A percentile compares a stretch with the other conserved stretches of the same genome.
phyloP scores from a whole-genome alignment of 1,284 basidiomycete genomes.

The Apiotrichum montevideense region DNA sequence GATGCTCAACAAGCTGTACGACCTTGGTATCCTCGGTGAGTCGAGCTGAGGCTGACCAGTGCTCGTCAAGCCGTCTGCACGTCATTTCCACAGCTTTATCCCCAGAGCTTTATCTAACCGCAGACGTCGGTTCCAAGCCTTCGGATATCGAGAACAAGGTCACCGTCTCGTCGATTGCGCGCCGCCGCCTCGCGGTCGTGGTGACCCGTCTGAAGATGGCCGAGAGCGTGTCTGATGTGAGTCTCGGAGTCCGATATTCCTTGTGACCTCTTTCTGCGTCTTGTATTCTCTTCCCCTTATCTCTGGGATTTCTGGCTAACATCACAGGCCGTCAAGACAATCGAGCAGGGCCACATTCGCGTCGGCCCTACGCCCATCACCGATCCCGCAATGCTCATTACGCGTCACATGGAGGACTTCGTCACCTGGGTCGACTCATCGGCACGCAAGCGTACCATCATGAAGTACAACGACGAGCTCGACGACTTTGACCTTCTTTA shows the following conservation, averaged over 20 bases:
- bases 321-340: slow-evolving; percentile 81
- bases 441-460: slow-evolving; percentile 91
- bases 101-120: neutral
- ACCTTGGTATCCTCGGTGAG: slow-evolving; percentile 78
- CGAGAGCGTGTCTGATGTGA: slow-evolving; percentile 75
- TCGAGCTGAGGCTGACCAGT: neutral
- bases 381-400: slow-evolving; percentile 94
- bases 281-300: too few relatives aligned
- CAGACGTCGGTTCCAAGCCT: slow-evolving; percentile 60
- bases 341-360: slow-evolving; percentile 96
- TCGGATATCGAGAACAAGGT: slow-evolving; percentile 91
- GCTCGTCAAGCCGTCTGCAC: too few relatives aligned
- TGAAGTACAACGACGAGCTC: slow-evolving; percentile 96
- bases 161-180: slow-evolving; percentile 89
- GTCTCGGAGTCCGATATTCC: too few relatives aligned
- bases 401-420: slow-evolving; percentile 98
- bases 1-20: slow-evolving; percentile 90
- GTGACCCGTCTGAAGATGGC: slow-evolving; percentile 92
- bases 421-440: slow-evolving; percentile 99
- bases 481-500: slow-evolving; percentile 84
- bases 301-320: too few relatives aligned
- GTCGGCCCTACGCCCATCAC: slow-evolving; percentile 94
- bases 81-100: neutral
- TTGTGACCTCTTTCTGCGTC: too few relatives aligned
- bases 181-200: slow-evolving; percentile 84